These are phyloP conservation scores for Centrapalus pauciflorus DNA, from an alignment of 129 eudicot species.

Conservation along the genomic window DNA sequence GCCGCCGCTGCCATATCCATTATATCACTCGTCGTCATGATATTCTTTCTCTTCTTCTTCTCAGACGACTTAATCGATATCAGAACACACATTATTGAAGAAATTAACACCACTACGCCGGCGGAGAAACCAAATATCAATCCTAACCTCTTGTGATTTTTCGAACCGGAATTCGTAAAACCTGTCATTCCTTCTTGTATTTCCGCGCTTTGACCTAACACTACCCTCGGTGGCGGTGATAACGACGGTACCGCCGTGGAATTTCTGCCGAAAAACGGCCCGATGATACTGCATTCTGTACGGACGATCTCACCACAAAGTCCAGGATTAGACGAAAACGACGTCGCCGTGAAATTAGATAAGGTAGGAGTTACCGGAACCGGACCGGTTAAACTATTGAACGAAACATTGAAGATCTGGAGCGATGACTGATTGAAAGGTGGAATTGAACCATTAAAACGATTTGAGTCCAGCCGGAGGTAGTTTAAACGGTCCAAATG, in stretches of 20 bases:
- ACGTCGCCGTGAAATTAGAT: slow-evolving; percentile 30
- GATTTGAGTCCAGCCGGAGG: slow-evolving; percentile 65
- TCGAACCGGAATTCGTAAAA: not conserved
- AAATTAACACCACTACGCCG: slow-evolving; percentile 29
- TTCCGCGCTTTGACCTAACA: slow-evolving; percentile 24
- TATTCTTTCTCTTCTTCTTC: not conserved
- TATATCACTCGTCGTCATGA: slow-evolving; percentile 24
- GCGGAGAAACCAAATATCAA: slow-evolving; percentile 42
- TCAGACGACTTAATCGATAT: slow-evolving; percentile 15
- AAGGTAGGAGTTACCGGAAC: slow-evolving; percentile 62
- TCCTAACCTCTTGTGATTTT: slow-evolving; percentile 23
- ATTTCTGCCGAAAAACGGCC: slow-evolving; percentile 50
- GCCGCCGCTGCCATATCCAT: slow-evolving; percentile 38
- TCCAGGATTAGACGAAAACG: slow-evolving; percentile 45
- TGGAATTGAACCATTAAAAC: slow-evolving; percentile 69
- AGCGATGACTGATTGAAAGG: slow-evolving; percentile 60
- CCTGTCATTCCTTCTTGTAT: slow-evolving; percentile 17
- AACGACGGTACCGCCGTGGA: slow-evolving; percentile 23
- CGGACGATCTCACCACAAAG: slow-evolving; percentile 76
- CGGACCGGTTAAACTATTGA: slow-evolving; percentile 60
- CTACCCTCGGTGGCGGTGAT: slow-evolving; percentile 7
- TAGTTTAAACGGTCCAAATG: slow-evolving; percentile 43
- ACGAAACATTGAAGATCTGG: slow-evolving; percentile 61
- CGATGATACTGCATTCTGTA: slow-evolving; percentile 44
- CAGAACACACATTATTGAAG: slow-evolving; percentile 32